Evolutionary conservation across 495 filamentous ascomycete species (phyloP).

Genomic region (Xylaria palmicola): DNA sequence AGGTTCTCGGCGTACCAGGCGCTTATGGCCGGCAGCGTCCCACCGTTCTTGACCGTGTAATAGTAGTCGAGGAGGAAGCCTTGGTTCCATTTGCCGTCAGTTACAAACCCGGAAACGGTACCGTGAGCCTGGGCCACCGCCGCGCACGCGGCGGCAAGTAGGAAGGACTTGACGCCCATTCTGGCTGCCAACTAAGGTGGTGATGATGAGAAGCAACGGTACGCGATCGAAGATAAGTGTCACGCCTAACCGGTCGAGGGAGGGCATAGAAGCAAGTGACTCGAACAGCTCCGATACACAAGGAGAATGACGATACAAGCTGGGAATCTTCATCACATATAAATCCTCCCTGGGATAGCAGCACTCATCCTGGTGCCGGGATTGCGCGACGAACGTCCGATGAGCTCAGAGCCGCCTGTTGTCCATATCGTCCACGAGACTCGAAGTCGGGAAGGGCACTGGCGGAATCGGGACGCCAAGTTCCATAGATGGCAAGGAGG

Average conservation of each 20-base stretch:
- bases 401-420: not conserved
- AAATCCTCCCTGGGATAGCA: not conserved
- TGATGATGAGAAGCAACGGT: not conserved
- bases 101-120: constrained; percentile 26
- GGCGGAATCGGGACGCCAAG: constrained; percentile 2
- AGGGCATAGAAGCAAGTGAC: not conserved
- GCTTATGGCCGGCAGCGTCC: constrained; percentile 19
- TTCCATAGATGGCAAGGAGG: not conserved
- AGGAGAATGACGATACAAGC: not conserved
- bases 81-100: constrained; percentile 25
- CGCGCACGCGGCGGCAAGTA: constrained; percentile 2
- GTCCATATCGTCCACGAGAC: not conserved
- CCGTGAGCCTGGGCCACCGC: constrained; percentile 26
- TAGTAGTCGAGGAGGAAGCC: constrained; percentile 34
- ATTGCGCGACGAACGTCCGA: no score
- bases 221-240: not conserved
- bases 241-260: not conserved
- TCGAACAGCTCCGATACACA: not conserved
- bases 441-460: not conserved
- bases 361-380: no score
- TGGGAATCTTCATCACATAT: not conserved
- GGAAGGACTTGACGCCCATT: not conserved
- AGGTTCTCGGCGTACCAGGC: constrained; percentile 35
- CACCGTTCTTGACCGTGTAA: constrained; percentile 29
- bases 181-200: not conserved